These are phyloP conservation scores for Solanum verrucosum DNA, from an alignment of 257 asterid genomes.

Conservation along the genomic window DNA sequence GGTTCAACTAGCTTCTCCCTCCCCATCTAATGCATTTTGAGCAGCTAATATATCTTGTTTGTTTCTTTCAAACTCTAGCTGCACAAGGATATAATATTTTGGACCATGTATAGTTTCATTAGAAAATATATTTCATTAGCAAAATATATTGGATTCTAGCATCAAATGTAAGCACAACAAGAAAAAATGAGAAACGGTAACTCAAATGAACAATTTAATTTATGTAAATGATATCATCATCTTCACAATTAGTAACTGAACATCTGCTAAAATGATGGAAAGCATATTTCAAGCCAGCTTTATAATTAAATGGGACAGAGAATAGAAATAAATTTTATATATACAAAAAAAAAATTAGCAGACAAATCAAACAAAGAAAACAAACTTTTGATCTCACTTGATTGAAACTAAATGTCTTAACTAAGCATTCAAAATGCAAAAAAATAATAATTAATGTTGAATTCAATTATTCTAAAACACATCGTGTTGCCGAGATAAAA, in stretches of 20 bases:
- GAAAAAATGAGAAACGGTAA: background rate
- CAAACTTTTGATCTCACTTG: background rate
- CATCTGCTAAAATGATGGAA: background rate
- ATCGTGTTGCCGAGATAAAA: background rate
- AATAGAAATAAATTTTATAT: background rate
- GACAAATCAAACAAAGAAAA: background rate
- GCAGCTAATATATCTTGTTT: background rate
- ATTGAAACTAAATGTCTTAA: background rate
- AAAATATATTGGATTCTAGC: background rate
- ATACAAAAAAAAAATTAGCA: background rate
- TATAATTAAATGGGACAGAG: background rate
- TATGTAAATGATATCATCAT: background rate
- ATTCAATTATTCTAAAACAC: background rate
- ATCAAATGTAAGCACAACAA: background rate
- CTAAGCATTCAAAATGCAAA: background rate
- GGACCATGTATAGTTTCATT: background rate
- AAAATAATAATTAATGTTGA: too few species aligned
- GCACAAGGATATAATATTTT: background rate
- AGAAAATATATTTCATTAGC: background rate
- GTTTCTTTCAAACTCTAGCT: background rate
- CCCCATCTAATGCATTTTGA: background rate
- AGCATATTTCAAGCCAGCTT: background rate
- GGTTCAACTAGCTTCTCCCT: background rate
- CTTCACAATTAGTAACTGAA: background rate
- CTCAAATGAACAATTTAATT: too few species aligned